Evolutionary conservation across 257 asterid genomes (phyloP), one percentile per base, ranked within the genome.

Genomic region (Nyctanthes arbortristis): DNA sequence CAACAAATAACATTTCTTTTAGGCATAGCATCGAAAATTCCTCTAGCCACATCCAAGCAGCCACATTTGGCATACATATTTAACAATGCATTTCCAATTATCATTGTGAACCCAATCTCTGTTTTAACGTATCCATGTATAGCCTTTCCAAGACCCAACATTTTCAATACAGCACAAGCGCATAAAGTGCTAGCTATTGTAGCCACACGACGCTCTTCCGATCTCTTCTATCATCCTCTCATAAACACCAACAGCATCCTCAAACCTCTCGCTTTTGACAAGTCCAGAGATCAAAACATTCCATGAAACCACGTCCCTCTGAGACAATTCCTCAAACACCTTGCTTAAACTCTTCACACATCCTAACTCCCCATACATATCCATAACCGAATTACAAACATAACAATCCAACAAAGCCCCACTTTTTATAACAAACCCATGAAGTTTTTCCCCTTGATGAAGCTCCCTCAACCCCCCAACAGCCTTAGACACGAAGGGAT

Each of bases 61-160:
- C 97, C 95, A 57, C 97, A 88, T 73, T 88, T 92, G n/a, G 86
- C 91, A 80, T 88, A 90, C 98, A 92, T 92, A 77, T 90, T 90
- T 80, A 92, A 66, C 73, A 90, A 62, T 18, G 98, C 87, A 69
- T 90, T 90, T 71, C 87, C 83, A 43, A 92, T 90, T 56, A 71
- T 82, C 63, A 75, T 59, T 12, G 94, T 89, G 73, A 80, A 76
- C 16, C 85, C 84, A 47, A 90, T 73, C 40, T 73, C 80, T 14
- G 67, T 77, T 39, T 64, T 71, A 43, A 86, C 89, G 66, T 85
- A 86, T 12, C 75, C 85, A 64, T 92, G 92, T 61, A 92, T 85
- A 66, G 82, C 93, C 62, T 69, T 83, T 32, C 97, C 97, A 47
- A 90, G 80, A 72, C 86, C 88, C 85, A 86, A 75, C 14, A 57